Base-by-base conservation (phyloP, 331 rosid species). In the Acacia pycnantha region DNA sequence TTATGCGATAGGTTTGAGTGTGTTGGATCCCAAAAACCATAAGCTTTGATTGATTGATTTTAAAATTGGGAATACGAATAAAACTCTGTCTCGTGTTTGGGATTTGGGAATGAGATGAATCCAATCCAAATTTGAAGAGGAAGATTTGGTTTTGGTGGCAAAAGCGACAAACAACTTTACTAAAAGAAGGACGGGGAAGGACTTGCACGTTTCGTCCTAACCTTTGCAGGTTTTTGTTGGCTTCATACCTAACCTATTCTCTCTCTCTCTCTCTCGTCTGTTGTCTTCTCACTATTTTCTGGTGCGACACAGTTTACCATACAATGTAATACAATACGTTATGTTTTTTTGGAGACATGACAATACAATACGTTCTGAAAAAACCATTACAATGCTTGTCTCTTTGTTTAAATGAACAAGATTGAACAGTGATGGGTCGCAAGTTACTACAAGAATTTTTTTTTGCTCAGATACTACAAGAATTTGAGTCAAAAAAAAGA, bases 181-280 rank as follows among this genome's bases (percentile, higher is more conserved):
- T 74, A 79, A 91, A 51, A 81, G 37, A 84, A 80, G 58, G 67
- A 67, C 51, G 47, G 40, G 80, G 81, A 68, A 62, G 79, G 51
- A 77, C 72, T 83, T 79, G 79, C 64, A 74, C 73, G 74, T 91
- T 83, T 79, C 74, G 78, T 81, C 65, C 73, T 29, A 84, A 67
- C 75, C 56, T 40, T 40, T 21, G 73, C 73, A 76, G 72, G 64
- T 76, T 54, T 46, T 43, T 51, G 74, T 72, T 78, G 61, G 62
- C 14, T 68, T 73, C 54, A 71, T 8, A 70, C 58, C 76, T 43
- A 70, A 44, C 58, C 76, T 26, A 69, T 69, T 9, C 1, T 22
- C 13, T 54, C 64, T 22, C 59, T 10, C 66, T 59, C 33, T 59
- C 66, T 24, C 65, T 11, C 8, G 13, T 56, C 29, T n/a, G n/a